Conservation (phyloP, 1,139 yeast genomes). For the Hemisphaericaspora subhashii region DNA sequence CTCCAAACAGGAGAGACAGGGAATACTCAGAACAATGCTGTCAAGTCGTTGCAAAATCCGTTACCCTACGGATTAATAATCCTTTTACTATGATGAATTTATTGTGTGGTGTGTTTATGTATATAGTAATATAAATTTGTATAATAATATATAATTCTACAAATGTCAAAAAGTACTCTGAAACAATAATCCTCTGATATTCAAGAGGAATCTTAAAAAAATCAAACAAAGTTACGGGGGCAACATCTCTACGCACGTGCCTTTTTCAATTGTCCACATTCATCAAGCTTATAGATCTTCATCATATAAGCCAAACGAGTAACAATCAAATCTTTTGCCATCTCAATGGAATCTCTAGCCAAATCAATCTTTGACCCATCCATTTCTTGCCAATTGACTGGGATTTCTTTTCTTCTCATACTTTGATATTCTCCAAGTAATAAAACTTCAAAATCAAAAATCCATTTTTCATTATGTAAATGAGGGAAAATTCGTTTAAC, state of each 20-base stretch:
- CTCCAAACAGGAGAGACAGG: no score
- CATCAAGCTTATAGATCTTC: conserved; percentile 65
- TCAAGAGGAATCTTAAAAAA: no score
- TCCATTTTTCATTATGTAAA: conserved; percentile 98
- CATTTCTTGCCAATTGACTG: conserved; percentile 96
- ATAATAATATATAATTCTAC: no score
- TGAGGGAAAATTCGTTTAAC: conserved; percentile 71
- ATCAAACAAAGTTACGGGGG: no score
- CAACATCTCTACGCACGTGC: conserved; percentile 14
- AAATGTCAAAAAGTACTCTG: no score
- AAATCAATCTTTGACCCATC: conserved; percentile 92
- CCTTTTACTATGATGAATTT: no score
- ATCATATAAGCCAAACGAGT: conserved; percentile 84
- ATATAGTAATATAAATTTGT: no score
- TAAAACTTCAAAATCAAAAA: conserved; percentile 91
- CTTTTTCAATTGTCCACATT: conserved; percentile 24
- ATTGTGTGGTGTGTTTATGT: no score
- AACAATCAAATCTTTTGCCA: conserved; percentile 95
- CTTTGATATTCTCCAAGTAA: conserved; percentile 73
- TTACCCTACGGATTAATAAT: no score
- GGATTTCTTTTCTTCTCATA: conserved; percentile 70
- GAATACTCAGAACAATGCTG: no score
- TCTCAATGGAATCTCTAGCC: conserved; percentile 84
- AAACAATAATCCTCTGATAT: no score
- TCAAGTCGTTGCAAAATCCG: no score